Evolutionary conservation across 1,284 basidiomycete species (phyloP).

Genomic region (Cryptococcus sp.): DNA sequence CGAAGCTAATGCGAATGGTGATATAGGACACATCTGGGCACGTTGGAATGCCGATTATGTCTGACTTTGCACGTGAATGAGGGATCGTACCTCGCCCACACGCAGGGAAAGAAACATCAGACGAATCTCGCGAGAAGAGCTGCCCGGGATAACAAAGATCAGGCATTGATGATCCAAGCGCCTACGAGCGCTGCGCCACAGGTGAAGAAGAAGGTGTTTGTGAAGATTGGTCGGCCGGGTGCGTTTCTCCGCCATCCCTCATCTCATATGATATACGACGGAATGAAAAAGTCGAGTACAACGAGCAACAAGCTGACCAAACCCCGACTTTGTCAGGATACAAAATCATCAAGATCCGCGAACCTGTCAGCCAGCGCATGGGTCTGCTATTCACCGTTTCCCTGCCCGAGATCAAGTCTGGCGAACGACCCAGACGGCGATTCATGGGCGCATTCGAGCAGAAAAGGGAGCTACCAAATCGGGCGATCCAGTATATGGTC

Average conservation of each 20-base stretch:
- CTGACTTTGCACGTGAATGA: slow-evolving; percentile 98
- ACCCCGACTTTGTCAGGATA: slow-evolving; percentile 36
- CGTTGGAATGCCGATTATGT: slow-evolving; percentile 96
- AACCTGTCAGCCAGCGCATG: slow-evolving; percentile 56
- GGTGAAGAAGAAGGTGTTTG: slow-evolving; percentile 86
- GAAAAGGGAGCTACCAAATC: slow-evolving; percentile 89
- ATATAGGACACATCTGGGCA: slow-evolving; percentile 79
- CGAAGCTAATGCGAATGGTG: not conserved
- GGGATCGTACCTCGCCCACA: slow-evolving; percentile 98
- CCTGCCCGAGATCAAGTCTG: slow-evolving; percentile 89
- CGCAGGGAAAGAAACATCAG: slow-evolving; percentile 99
- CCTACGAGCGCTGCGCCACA: slow-evolving; percentile 58
- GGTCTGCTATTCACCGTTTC: slow-evolving; percentile 97
- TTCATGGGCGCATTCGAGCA: slow-evolving; percentile 99
- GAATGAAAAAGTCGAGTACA: not conserved
- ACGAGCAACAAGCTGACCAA: not conserved
- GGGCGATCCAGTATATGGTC: slow-evolving; percentile 95
- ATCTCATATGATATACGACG: too few relatives aligned
- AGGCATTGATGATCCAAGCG: slow-evolving; percentile 79
- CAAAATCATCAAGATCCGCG: slow-evolving; percentile 58
- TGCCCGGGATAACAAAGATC: slow-evolving; percentile 91
- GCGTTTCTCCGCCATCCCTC: slow-evolving; percentile 11
- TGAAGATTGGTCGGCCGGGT: slow-evolving; percentile 96
- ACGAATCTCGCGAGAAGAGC: slow-evolving; percentile 96
- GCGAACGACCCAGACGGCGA: slow-evolving; percentile 78